These are phyloP conservation scores for Rhynchosporium agropyri DNA, from an alignment of 2,329 filamentous ascomycete genomes.

Conservation along the genomic window DNA sequence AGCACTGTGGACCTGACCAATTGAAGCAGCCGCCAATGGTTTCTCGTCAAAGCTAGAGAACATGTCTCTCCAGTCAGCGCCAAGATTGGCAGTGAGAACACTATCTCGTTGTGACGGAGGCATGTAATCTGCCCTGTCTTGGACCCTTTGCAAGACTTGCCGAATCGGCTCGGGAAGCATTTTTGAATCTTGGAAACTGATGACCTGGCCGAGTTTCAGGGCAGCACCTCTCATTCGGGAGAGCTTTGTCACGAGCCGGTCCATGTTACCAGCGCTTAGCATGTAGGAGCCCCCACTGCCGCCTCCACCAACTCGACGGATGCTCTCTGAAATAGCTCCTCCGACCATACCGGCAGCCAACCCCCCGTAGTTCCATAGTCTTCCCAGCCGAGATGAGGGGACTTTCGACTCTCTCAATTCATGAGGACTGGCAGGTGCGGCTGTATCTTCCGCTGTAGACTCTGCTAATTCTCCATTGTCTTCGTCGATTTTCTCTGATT, in stretches of 20 bases:
- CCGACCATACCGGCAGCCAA: slow-evolving; percentile 94
- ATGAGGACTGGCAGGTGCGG: slow-evolving; percentile 50
- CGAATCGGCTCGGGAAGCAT: slow-evolving; percentile 88
- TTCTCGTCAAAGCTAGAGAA: slow-evolving; percentile 86
- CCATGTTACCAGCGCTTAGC: slow-evolving; percentile 88
- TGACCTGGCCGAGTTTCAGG: slow-evolving; percentile 96
- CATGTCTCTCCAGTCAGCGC: slow-evolving; percentile 79
- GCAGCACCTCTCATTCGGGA: slow-evolving; percentile 96
- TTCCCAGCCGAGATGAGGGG: slow-evolving; percentile 81
- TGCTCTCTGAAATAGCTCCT: slow-evolving; percentile 81
- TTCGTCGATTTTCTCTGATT: slow-evolving; percentile 36
- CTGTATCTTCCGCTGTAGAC: slow-evolving; percentile 43
- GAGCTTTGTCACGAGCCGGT: slow-evolving; percentile 86
- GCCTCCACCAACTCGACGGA: slow-evolving; percentile 78
- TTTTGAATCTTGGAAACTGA: slow-evolving; percentile 97
- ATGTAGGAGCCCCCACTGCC: slow-evolving; percentile 74
- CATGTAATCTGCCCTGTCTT: slow-evolving; percentile 98
- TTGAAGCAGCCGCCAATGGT: slow-evolving; percentile 93
- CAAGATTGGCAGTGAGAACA: slow-evolving; percentile 78
- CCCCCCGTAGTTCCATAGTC: slow-evolving; percentile 93
- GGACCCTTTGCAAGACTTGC: slow-evolving; percentile 87
- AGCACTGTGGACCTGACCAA: slow-evolving; percentile 92
- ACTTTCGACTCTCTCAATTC: slow-evolving; percentile 86
- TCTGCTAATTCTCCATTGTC: slow-evolving; percentile 51
- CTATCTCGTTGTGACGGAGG: slow-evolving; percentile 88